Evolutionary conservation across 2,329 filamentous ascomycete genomes (phyloP).

Genomic region (Arachnomyces sp.): DNA sequence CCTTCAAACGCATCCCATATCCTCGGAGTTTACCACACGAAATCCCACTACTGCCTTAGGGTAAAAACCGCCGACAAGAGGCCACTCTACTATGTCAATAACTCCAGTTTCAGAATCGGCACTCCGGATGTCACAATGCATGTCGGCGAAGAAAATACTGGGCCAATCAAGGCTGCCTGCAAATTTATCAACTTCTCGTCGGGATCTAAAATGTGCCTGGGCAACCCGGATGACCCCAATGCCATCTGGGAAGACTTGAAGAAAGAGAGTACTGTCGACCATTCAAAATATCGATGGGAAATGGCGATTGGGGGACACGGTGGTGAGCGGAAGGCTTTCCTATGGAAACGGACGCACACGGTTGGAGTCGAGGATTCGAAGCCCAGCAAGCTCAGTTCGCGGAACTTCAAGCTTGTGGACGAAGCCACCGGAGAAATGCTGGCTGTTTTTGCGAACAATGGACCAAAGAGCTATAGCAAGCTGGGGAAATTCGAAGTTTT

Average conservation of each 20-base stretch:
- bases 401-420: conserved; percentile 29
- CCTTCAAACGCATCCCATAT: too few species aligned
- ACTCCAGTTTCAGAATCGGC: conserved; percentile 20
- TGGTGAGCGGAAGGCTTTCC: conserved; percentile 17
- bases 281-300: conserved; percentile 23
- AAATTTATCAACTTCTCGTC: conserved; percentile 28
- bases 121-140: conserved; percentile 30
- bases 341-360: conserved; percentile 27
- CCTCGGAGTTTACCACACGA: too few species aligned
- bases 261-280: conserved; percentile 16
- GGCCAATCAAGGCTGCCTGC: conserved; percentile 21
- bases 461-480: conserved; percentile 21
- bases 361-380: conserved; percentile 21
- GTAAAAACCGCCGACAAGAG: background rate
- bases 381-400: conserved; percentile 14
- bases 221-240: conserved; percentile 18
- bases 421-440: conserved; percentile 21
- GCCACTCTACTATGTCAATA: conserved; percentile 19
- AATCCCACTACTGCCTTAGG: too few species aligned
- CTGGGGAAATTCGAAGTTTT: conserved; percentile 26
- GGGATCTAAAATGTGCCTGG: conserved; percentile 25
- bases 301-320: conserved; percentile 12
- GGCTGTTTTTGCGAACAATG: conserved; percentile 24
- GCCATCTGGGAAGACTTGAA: conserved; percentile 26
- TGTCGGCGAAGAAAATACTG: conserved; percentile 18